These are phyloP conservation scores for Bacidia gigantensis DNA, from an alignment of 495 filamentous ascomycete genomes.

Conservation along the genomic window DNA sequence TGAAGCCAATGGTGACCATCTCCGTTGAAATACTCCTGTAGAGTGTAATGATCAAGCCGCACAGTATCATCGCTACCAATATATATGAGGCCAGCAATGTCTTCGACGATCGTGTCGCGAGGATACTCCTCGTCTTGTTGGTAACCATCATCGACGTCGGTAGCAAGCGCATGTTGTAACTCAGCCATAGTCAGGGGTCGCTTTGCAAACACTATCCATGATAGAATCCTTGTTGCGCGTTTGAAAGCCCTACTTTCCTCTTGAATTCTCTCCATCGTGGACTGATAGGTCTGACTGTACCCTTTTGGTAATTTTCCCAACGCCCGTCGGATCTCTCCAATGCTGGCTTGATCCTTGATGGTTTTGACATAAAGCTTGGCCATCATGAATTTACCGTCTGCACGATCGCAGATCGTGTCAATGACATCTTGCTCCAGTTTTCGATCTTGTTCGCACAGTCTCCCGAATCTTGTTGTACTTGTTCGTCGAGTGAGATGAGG, in stretches of 20 bases:
- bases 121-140: conserved; percentile 1
- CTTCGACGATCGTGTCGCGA: conserved; percentile 13
- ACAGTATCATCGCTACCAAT: conserved; percentile 12
- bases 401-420: conserved; percentile 12
- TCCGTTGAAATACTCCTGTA: conserved; percentile 19
- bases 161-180: conserved; percentile 18
- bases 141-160: conserved; percentile 11
- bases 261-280: conserved; percentile 15
- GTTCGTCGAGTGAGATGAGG: not conserved
- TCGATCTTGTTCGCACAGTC: conserved; percentile 10
- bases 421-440: conserved; percentile 14
- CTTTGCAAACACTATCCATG: conserved; percentile 11
- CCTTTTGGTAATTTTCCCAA: conserved; percentile 14
- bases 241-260: not conserved
- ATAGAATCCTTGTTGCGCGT: conserved; percentile 9
- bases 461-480: conserved; percentile 13
- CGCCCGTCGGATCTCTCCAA: conserved; percentile 10
- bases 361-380: conserved; percentile 18
- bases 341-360: conserved; percentile 8
- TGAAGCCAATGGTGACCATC: conserved; percentile 12
- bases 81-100: conserved; percentile 18
- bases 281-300: conserved; percentile 15
- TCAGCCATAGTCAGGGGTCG: conserved; percentile 18
- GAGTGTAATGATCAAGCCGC: conserved; percentile 16
- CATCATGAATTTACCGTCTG: conserved; percentile 18